Base-by-base conservation (phyloP, 1,284 basidiomycete genomes). In the Ganoderma leucocontextum region DNA sequence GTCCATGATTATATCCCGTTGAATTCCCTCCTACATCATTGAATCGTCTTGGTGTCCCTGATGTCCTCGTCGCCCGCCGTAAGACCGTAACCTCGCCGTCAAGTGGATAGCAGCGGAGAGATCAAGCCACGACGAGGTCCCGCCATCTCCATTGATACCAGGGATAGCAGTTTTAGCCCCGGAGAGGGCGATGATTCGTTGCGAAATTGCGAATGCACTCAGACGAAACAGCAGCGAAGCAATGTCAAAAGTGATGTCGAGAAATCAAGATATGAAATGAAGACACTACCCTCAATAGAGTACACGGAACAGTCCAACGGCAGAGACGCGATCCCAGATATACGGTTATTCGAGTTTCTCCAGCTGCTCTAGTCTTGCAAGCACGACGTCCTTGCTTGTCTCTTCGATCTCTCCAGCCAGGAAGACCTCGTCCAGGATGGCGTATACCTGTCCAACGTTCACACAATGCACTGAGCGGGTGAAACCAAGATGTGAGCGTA, bases 341-440 rank as follows among this genome's bases (percentile, higher is more conserved):
- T 25, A 77, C 74, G 60, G 64, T 75, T 72, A 96, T 79, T 96
- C 95, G 65, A 98, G 82, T 80, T 95, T 95, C 82, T 97, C 96
- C 69, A 98, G 82, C 76, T 93, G 93, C 74, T 98, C 97, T 63
- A 99, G 81, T 67, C 97, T 88, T 55, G 92, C 89, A 41, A 99
- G 83, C 0, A 99, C 96, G 22, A 98, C 97, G 64, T 96, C 94
- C 80, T 98, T 98, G 79, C 93, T 96, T 35, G 97, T 99, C 82
- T 99, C 98, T 81, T 99, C 96, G 60, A 99, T 95, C 82, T 99
- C 97, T 15, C 98, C 98, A 2, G 97, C 98, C n/a, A 99, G 86
- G 83, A 99, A 99, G 59, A 99, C 95, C 78, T 99, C 97, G 79
- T 99, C 98, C 66, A 99, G 85, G 65, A 99, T 98, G 1, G 97